Evolutionary conservation across 2,329 filamentous ascomycete genomes (phyloP), one percentile per base, ranked within the genome.

Genomic region (Monosporascus sp.): DNA sequence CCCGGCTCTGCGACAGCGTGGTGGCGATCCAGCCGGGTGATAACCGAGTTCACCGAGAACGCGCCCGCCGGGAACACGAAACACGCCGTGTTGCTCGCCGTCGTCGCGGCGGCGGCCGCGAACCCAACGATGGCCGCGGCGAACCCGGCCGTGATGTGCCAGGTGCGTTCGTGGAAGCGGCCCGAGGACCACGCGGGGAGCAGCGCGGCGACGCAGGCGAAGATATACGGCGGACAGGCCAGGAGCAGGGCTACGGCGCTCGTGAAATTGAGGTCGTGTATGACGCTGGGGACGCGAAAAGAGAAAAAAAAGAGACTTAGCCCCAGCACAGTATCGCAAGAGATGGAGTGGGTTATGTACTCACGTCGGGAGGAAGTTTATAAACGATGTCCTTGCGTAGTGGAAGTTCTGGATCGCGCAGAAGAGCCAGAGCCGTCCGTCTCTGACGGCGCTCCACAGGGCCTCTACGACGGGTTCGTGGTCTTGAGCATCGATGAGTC

Each of bases 221-320:
- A 66, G 39, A 79, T 68, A 60, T 78, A 81, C 0, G 79, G 79
- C 0, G 79, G 79, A 53, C 74, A 76, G 6, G 77, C 80, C 53
- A 82, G 71, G 11, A 78, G 69, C 0, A 81, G 70, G 0, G 78
- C 80, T 47, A 78, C 70, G 1, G 74, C 80, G 0, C 66, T 72
- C 53, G 66, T 70, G 64, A 79, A 80, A 0, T 74, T 74, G 0
- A 81, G 70, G 0, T 75, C 77, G 52, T 74, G 68, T 53, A 80
- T 74, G 14, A 79, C 74, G 5, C 70, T 71, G 1, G 66, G 64
- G 49, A 17, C 72, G 71, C 57, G 70, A 73, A 11, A 45, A 25
- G 20, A 45, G 11, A 20, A 45, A 45, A 15, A 11, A 6, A 24
- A 6, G 17, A 14, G 20, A 2, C 20, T 20, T 20, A 18, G 39